Conservation (phyloP, 2,329 filamentous ascomycete genomes). For the Dactylella cylindrospora region DNA sequence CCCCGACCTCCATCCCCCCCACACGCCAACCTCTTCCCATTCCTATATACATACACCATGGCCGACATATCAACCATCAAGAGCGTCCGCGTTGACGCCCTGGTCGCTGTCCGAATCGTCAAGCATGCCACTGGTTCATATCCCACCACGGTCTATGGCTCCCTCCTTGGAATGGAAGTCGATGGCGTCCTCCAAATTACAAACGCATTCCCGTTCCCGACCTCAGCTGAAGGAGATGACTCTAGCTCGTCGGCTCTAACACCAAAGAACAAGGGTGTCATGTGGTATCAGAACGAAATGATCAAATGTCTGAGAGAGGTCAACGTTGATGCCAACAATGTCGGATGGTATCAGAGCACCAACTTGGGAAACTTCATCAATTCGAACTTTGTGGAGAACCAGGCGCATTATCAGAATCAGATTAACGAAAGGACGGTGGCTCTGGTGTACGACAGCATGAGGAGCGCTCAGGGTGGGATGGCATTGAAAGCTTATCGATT, state of each 20-base stretch:
- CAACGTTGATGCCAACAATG: slow-evolving; percentile 96
- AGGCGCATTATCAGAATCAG: slow-evolving; percentile 94
- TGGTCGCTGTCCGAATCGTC: slow-evolving; percentile 98
- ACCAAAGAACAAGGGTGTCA: slow-evolving; percentile 86
- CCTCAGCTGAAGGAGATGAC: slow-evolving; percentile 49
- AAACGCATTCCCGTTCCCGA: slow-evolving; percentile 90
- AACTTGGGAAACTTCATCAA: slow-evolving; percentile 99
- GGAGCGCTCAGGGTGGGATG: slow-evolving; percentile 86
- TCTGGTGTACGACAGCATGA: slow-evolving; percentile 91
- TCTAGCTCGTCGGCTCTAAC: slow-evolving; percentile 70
- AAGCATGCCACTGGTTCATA: slow-evolving; percentile 89
- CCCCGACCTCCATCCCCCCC: neutral
- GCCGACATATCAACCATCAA: slow-evolving; percentile 57
- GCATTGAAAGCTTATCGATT: slow-evolving; percentile 89
- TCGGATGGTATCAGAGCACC: slow-evolving; percentile 97
- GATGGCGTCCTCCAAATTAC: slow-evolving; percentile 82
- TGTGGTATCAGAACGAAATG: slow-evolving; percentile 91
- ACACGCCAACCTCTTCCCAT: slow-evolving; percentile 1
- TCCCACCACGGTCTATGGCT: slow-evolving; percentile 84
- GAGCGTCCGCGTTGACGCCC: slow-evolving; percentile 88
- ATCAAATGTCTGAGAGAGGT: slow-evolving; percentile 94
- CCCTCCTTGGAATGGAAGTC: slow-evolving; percentile 89
- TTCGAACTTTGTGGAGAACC: slow-evolving; percentile 93
- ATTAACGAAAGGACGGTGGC: slow-evolving; percentile 81
- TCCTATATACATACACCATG: slow-evolving; percentile 28